Evolutionary conservation across 768 basidiomycete species (phyloP), one percentile per base, ranked within the genome.

Genomic region (Leccinum disarticulatum): DNA sequence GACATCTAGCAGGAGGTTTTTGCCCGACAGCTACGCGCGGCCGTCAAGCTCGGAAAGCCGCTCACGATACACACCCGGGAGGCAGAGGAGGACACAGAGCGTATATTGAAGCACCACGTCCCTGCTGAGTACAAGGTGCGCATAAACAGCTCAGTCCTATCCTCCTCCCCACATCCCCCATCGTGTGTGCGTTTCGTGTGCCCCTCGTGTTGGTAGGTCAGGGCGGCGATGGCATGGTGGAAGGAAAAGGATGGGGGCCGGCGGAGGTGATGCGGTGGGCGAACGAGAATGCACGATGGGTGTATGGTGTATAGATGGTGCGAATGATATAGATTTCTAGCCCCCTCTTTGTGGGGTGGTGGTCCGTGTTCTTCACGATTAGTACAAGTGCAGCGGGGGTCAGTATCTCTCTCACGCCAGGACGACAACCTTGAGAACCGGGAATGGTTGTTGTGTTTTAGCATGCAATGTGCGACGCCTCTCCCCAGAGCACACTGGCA

Each of bases 31-130:
- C 81, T 94, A 6, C 77, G 77, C 15, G 81, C 81, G 1, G 91
- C 92, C 0, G 81, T 94, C 6, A 73, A 76, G 17, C 78, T 91
- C 1, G 79, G 80, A 3, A 95, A 95, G 67, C 85, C 93, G 0
- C 76, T 95, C 30, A 93, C 91, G 1, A 91, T 94, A 49, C 93
- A 95, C 66, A 93, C 92, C 0, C 82, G 93, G 4, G 90, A 93
- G 67, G 93, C 93, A 0, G 90, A 95, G 56, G 86, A 81, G 4
- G 93, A 95, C 66, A 90, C 90, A 0, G 89, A 90, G 65, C 73
- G 81, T 3, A 91, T 95, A 52, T 65, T 95, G 59, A 93, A 88
- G 65, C 81, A 80, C n/a, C 80, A 87, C 17, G 87, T 93, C 0
- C 92, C 93, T 0, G 79, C 75, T 47, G 83, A 88, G 46, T 86